Base-by-base conservation (phyloP, 2,329 filamentous ascomycete species). In the Drechslerella dactyloides region DNA sequence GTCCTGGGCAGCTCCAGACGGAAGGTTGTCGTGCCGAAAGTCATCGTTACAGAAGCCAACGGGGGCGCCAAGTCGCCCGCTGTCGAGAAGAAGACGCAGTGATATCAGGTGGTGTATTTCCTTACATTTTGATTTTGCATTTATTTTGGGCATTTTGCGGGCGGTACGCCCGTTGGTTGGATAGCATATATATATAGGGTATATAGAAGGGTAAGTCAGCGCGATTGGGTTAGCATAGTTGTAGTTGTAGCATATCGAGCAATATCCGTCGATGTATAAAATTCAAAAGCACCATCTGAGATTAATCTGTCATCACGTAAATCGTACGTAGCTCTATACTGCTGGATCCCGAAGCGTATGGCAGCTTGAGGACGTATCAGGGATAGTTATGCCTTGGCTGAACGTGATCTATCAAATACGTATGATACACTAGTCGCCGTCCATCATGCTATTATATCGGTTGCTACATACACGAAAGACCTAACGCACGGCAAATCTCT, bases 1-100 rank as follows among this genome's bases (percentile, higher is more conserved):
- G 50, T 59, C 15, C 35, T 61, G 56, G 51, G 54, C 21, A 8
- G 4, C 17, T 33, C 55, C 13, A 50, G 44, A 6, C 62, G 24
- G 15, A 46, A 58, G 35, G 24, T n/a, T 2, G 44, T 52, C 5
- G 65, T 69, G 27, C 65, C 63, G 10, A 68, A 55, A 37, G 54
- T 68, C 5, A 48, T 68, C 1, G 55, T 68, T 42, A 68, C 63
- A 27, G 37, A 64, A 19, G 52, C 42, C 17, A 69, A 69, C 11
- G 64, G 64, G 2, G 44, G 17, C 42, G 44, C 50, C 17, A 61
- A 56, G 30, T 37, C 17, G 46, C 19, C 37, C 3, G 23, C 30
- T 24, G 46, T 30, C n/a, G 55, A 59, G 37, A 69, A 69, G 40
- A 69, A 69, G 56, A 19, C 50, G 15, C 64, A 69, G 57, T 69